Evolutionary conservation across 441 rosid species (phyloP), one percentile per base, ranked within the genome.

Genomic region (Erodium chrysanthum): DNA sequence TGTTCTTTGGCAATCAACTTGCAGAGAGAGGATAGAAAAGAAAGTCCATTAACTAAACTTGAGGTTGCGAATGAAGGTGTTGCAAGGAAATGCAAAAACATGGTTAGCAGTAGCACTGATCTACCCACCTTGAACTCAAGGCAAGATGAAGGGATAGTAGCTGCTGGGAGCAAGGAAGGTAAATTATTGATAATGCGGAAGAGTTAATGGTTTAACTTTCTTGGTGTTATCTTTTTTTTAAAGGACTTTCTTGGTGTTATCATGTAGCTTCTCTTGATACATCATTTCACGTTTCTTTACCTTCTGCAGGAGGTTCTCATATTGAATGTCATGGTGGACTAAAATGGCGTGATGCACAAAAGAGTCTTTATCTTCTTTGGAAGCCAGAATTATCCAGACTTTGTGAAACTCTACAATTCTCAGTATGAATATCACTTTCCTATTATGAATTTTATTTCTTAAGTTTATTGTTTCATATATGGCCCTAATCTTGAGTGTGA

Each of bases 351-450:
- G 84, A 83, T 70, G 85, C 80, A 50, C 96, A 86, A 78, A 82
- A 77, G 77, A 77, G 72, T 80, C 89, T 95, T 58, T 84, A 82
- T 77, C 75, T 75, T 75, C 74, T 66, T 71, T 80, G 90, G 78
- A 85, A 82, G 85, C 90, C 81, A 54, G 82, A 81, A 70, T 79
- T 87, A 61, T 80, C 80, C 73, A 83, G 80, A 76, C 95, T 95
- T 67, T 80, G 88, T 81, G 81, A 82, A 79, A 79, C 83, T 71
- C 76, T 91, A 64, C 76, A 74, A 63, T 84, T 90, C 69, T 81
- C 91, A 27, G 99, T 94, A 83, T 73, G 87, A 67, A 67, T 73
- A 75, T 27, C 42, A 21, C 74, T 76, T 72, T 69, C 71, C 69
- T 68, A 67, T 2, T 2, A 62, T 61, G 42, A 65, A 71, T 33